A percentile compares a stretch with the other conserved stretches of the same genome.
phyloP scores from a whole-genome alignment of 2,329 filamentous ascomycete genomes.

The Botrytis pseudocinerea region DNA sequence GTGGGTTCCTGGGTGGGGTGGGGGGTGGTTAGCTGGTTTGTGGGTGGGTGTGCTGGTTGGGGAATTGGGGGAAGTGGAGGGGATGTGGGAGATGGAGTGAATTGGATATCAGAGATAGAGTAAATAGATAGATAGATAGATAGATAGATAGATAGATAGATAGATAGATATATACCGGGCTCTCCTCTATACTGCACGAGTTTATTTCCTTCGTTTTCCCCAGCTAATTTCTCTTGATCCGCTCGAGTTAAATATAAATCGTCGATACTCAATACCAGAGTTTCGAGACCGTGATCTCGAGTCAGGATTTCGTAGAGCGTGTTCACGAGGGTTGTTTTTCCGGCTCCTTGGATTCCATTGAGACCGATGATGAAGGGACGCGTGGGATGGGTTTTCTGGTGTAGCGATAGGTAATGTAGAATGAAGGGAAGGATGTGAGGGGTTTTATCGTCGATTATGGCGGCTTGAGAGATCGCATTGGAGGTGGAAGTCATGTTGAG shows the following conservation, averaged over 20 bases:
- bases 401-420: slow-evolving; percentile 56
- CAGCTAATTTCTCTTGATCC: slow-evolving; percentile 54
- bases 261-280: slow-evolving; percentile 64
- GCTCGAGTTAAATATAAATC: slow-evolving; percentile 68
- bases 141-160: not conserved
- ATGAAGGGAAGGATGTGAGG: slow-evolving; percentile 78
- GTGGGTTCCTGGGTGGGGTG: slow-evolving; percentile 57
- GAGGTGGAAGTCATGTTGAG: not conserved
- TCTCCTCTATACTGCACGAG: slow-evolving; percentile 67
- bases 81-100: not conserved
- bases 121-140: not conserved
- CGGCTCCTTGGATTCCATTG: slow-evolving; percentile 88
- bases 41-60: not conserved
- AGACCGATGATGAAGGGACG: slow-evolving; percentile 81
- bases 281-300: slow-evolving; percentile 53
- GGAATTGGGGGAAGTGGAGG: no score
- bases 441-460: slow-evolving; percentile 75
- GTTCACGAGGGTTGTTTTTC: slow-evolving; percentile 84
- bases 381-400: slow-evolving; percentile 44
- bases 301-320: slow-evolving; percentile 59
- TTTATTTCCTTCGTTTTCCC: slow-evolving; percentile 56
- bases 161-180: slow-evolving; percentile 47
- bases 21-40: slow-evolving; percentile 44
- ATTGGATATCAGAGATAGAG: not conserved
- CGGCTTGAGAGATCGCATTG: slow-evolving; percentile 29